phyloP scores from a whole-genome alignment of 164 flowering plant species.

The Kingdonia uniflora region DNA sequence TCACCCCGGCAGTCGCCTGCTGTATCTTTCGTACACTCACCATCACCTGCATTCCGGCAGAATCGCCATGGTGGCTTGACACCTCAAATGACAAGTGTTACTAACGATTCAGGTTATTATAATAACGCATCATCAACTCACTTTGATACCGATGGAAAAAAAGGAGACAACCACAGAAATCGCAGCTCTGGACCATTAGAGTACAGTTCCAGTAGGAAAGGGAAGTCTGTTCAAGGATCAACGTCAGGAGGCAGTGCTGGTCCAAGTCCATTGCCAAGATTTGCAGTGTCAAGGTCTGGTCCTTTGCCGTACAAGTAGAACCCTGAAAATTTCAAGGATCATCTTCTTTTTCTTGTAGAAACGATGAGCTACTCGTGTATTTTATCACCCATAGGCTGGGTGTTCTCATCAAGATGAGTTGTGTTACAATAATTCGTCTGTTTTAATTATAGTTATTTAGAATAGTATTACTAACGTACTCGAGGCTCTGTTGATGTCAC shows the following conservation, averaged over 20 bases:
- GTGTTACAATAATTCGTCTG: too few relatives aligned
- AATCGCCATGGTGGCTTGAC: conserved; percentile 41
- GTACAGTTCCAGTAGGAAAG: conserved; percentile 64
- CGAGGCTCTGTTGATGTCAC: too few relatives aligned
- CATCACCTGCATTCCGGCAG: conserved; percentile 60
- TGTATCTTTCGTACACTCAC: conserved; percentile 46
- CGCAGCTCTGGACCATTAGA: conserved; percentile 92
- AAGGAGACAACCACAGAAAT: conserved; percentile 29
- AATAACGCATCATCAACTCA: conserved; percentile 46
- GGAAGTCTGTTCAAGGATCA: conserved; percentile 61
- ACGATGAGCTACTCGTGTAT: too few relatives aligned
- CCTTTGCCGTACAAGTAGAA: conserved; percentile 69
- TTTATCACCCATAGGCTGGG: too few relatives aligned
- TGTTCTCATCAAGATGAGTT: too few relatives aligned
- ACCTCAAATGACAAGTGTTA: conserved; percentile 27
- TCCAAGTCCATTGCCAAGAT: conserved; percentile 92
- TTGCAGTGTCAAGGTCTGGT: conserved; percentile 94
- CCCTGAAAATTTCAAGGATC: too few relatives aligned
- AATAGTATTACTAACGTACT: too few relatives aligned
- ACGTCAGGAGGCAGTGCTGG: conserved; percentile 58
- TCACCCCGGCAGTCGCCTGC: conserved; percentile 84
- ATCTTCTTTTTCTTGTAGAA: too few relatives aligned
- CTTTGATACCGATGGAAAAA: too few relatives aligned
- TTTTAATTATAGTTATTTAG: too few relatives aligned
- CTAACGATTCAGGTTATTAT: conserved; percentile 42